phyloP scores from a whole-genome alignment of 2,329 filamentous ascomycete species.

The Elsinoe arachidis region DNA sequence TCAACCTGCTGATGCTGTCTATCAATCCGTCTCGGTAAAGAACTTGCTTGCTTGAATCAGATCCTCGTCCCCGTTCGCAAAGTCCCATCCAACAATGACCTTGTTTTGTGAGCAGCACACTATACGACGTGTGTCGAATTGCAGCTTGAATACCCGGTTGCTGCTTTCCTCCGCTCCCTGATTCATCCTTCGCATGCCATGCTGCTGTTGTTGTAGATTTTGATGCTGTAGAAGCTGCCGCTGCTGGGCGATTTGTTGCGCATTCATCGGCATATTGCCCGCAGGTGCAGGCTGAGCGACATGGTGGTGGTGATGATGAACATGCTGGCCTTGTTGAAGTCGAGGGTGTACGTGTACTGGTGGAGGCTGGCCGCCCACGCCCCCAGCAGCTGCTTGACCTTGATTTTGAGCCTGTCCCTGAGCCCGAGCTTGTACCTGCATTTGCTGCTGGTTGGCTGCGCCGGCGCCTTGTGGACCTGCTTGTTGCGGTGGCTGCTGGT shows the following conservation, averaged over 20 bases:
- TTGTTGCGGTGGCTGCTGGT: constrained; percentile 16
- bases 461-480: neutral
- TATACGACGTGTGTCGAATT: constrained; percentile 88
- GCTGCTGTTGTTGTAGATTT: constrained; percentile 20
- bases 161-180: constrained; percentile 29
- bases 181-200: constrained; percentile 20
- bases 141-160: constrained; percentile 82
- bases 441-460: constrained; percentile 12
- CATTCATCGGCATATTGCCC: neutral
- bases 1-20: neutral
- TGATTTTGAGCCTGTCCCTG: constrained; percentile 32
- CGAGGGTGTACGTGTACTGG: neutral
- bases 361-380: constrained; percentile 3
- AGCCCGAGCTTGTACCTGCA: constrained; percentile 28
- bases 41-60: constrained; percentile 23
- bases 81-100: constrained; percentile 95
- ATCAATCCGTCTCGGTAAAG: constrained; percentile 17
- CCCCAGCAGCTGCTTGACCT: constrained; percentile 23
- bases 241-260: constrained; percentile 5
- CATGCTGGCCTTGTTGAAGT: constrained; percentile 17
- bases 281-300: neutral
- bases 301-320: constrained; percentile 32
- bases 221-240: constrained; percentile 14
- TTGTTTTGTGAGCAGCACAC: constrained; percentile 90
- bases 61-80: constrained; percentile 76